Evolutionary conservation across 495 filamentous ascomycete genomes (phyloP), one percentile per base, ranked within the genome.

Genomic region (Penicillium lagena): DNA sequence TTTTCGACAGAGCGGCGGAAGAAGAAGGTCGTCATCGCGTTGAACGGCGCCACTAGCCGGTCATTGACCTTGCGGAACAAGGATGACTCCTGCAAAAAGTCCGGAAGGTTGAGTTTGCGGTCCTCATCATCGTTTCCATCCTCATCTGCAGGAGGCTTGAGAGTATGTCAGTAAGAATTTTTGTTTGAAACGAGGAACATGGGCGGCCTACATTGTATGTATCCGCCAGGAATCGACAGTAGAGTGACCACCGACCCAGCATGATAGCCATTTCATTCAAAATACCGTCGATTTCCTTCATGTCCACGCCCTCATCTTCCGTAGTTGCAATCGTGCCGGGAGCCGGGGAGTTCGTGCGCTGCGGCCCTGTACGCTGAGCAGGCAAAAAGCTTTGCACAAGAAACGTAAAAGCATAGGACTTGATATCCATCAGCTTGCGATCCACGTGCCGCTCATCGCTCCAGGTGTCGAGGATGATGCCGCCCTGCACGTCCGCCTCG

Each of bases 401-500:
- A 56, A 97, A 98, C 0, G 89, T 93, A 59, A 95, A 98, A 7
- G 93, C 91, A 63, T 98, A 98, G 15, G 88, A 93, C 67, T 88
- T 95, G 58, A 95, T 85, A 58, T 98, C 93, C 9, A 86, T 96
- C 51, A 98, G 70, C 54, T 84, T 87, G 51, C 90, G 76, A 57
- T 89, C 86, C 22, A 98, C 78, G 33, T 72, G 77, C 37, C 87
- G 77, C 58, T 97, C 93, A 51, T 98, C 93, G 40, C 81, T 79
- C 88, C 90, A 98, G 14, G 90, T 93, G 63, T 98, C 93, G 27
- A 98, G 66, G 32, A 98, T 80, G 50, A 97, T 95, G 44, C 93
- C 94, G n/a, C 93, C 93, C 68, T 97, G 94, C 28, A 95, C 83
- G 66, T 98, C 93, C 8, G 87, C 90, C 65, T 98, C 93, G 34